These are phyloP conservation scores for Striga hermonthica DNA, from an alignment of 305 asterid genomes.

Conservation along the genomic window DNA sequence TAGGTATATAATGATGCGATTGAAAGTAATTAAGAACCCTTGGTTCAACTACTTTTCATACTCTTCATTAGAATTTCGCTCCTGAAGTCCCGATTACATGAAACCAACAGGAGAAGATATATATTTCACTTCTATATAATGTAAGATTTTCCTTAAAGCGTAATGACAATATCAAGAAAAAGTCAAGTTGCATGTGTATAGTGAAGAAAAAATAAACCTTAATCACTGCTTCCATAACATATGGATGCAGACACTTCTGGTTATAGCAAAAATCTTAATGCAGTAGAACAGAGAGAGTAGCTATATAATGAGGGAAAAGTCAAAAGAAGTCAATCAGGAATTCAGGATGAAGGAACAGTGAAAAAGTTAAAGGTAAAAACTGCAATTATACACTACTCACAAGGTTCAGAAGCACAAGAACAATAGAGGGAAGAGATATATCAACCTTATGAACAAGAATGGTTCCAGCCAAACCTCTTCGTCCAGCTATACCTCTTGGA, in stretches of 20 bases:
- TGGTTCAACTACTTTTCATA: not conserved
- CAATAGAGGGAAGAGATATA: slow-evolving; percentile 29
- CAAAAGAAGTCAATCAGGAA: not conserved
- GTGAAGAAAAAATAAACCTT: not conserved
- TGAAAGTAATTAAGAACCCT: not conserved
- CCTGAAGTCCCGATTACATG: not conserved
- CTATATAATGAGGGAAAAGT: slow-evolving; percentile 10
- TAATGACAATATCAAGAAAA: not conserved
- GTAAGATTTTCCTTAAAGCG: slow-evolving; percentile 17
- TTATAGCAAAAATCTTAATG: slow-evolving; percentile 2
- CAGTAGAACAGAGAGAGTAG: not conserved
- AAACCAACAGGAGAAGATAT: not conserved
- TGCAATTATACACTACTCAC: slow-evolving; percentile 9
- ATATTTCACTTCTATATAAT: not conserved
- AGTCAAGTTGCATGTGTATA: not conserved
- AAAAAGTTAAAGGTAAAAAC: not conserved
- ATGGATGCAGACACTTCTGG: slow-evolving; percentile 4
- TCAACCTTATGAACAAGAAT: slow-evolving; percentile 90
- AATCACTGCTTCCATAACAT: not conserved
- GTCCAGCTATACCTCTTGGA: slow-evolving; percentile 97
- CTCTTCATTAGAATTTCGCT: not conserved
- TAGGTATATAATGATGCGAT: not conserved
- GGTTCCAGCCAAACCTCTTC: slow-evolving; percentile 99
- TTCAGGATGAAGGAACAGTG: slow-evolving; percentile 9
- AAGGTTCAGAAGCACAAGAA: slow-evolving; percentile 18